Conservation (phyloP, 2,329 filamentous ascomycete species). For the Neoscytalidium dimidiatum region DNA sequence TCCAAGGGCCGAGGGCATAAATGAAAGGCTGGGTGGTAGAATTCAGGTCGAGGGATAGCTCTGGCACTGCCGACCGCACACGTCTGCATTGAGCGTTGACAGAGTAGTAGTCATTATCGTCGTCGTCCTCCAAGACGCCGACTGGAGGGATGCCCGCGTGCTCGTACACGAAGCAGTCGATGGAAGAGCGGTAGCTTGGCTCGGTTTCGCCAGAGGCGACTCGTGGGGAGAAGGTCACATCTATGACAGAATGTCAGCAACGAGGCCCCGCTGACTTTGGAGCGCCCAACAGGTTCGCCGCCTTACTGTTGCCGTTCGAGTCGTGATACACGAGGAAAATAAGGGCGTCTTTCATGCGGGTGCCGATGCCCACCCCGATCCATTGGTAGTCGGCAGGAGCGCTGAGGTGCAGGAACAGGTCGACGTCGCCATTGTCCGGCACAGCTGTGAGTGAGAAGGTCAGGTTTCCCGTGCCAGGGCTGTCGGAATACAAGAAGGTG, state of each 20-base stretch:
- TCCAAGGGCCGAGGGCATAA: slow-evolving; percentile 58
- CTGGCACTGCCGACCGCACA: slow-evolving; percentile 51
- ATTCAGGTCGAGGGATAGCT: slow-evolving; percentile 47
- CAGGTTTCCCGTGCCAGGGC: slow-evolving; percentile 23
- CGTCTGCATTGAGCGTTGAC: slow-evolving; percentile 56
- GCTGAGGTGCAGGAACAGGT: slow-evolving; percentile 59
- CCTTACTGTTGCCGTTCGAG: slow-evolving; percentile 40
- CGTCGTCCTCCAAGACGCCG: slow-evolving; percentile 28
- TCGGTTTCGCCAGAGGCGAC: slow-evolving; percentile 54
- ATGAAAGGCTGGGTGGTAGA: slow-evolving; percentile 53
- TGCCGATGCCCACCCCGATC: slow-evolving; percentile 59
- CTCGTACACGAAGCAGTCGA: slow-evolving; percentile 42
- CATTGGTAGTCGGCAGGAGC: slow-evolving; percentile 51
- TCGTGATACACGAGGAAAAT: slow-evolving; percentile 59
- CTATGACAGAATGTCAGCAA: slow-evolving; percentile 19
- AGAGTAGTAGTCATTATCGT: slow-evolving; percentile 33
- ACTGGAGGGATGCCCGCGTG: slow-evolving; percentile 47
- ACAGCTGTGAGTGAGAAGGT: slow-evolving; percentile 27
- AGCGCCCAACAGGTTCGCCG: background rate
- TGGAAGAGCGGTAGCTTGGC: slow-evolving; percentile 48
- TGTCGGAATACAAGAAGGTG: slow-evolving; percentile 19
- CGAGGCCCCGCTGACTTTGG: too few species aligned
- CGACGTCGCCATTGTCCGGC: slow-evolving; percentile 32
- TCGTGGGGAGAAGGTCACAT: slow-evolving; percentile 60
- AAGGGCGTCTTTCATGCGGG: slow-evolving; percentile 54